Conservation (phyloP, 2,329 filamentous ascomycete genomes). For the Aspergillus clavatus region DNA sequence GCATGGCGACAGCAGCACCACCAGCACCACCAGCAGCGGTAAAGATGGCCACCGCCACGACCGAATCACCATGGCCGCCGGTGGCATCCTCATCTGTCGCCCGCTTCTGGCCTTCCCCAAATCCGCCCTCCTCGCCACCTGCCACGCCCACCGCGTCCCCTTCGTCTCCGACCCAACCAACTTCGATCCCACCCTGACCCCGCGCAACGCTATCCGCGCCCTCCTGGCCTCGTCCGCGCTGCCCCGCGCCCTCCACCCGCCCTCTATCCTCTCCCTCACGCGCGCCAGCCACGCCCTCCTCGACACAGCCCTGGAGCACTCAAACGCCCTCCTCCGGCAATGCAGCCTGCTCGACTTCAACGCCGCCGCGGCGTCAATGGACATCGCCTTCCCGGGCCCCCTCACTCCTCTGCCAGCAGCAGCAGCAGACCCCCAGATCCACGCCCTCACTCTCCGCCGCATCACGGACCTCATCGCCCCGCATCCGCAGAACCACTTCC, state of each 20-base stretch:
- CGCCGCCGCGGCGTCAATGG: constrained; percentile 31
- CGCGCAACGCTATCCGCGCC: constrained; percentile 74
- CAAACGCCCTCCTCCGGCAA: constrained; percentile 48
- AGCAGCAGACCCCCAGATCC: constrained; percentile 24
- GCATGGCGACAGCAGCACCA: too few relatives aligned
- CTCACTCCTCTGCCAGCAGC: background rate
- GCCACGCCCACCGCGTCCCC: constrained; percentile 58
- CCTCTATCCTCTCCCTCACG: constrained; percentile 59
- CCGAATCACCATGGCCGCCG: constrained; percentile 27
- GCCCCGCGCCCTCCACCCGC: constrained; percentile 64
- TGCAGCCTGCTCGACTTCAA: constrained; percentile 30
- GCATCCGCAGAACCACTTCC: constrained; percentile 35
- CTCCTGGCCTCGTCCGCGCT: constrained; percentile 56
- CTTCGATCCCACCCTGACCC: constrained; percentile 66
- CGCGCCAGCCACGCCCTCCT: constrained; percentile 47
- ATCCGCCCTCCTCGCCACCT: constrained; percentile 60
- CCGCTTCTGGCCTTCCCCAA: constrained; percentile 55
- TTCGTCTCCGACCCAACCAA: constrained; percentile 91
- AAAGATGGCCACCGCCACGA: too few relatives aligned
- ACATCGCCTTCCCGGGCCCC: constrained; percentile 24
- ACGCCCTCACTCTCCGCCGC: constrained; percentile 44
- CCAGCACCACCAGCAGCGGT: too few relatives aligned
- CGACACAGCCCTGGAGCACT: constrained; percentile 47
- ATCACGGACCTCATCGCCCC: constrained; percentile 50
- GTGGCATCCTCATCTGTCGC: constrained; percentile 34